These are phyloP conservation scores for Tagetes patula DNA, from an alignment of 129 eudicot genomes.

Conservation along the genomic window DNA sequence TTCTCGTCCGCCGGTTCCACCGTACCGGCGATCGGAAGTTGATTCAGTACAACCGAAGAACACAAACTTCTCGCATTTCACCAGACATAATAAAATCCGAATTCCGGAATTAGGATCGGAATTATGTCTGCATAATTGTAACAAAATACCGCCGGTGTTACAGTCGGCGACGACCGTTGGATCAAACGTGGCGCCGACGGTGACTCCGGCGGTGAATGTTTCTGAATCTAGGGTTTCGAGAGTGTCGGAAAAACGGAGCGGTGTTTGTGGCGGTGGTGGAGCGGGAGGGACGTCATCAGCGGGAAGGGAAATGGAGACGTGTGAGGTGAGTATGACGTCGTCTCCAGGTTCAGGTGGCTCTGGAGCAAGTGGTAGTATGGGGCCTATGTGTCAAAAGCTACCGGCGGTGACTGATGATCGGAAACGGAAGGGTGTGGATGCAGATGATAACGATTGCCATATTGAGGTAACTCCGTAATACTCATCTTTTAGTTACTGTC, in stretches of 20 bases:
- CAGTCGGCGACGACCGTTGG: slow-evolving; percentile 36
- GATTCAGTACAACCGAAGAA: too few species aligned
- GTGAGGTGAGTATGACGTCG: slow-evolving; percentile 31
- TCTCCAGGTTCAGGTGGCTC: slow-evolving; percentile 32
- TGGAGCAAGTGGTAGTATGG: slow-evolving; percentile 29
- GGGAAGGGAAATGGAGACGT: slow-evolving; percentile 12
- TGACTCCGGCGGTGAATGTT: background rate
- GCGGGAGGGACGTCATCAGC: slow-evolving; percentile 2
- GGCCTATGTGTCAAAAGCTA: slow-evolving; percentile 27
- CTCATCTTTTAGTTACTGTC: too few species aligned
- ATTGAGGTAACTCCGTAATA: slow-evolving; percentile 42
- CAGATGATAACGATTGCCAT: slow-evolving; percentile 39
- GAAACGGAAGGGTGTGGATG: slow-evolving; percentile 24
- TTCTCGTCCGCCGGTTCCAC: slow-evolving; percentile 20
- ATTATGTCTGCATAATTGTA: background rate
- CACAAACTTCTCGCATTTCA: too few species aligned
- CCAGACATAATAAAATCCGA: too few species aligned
- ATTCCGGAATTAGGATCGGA: too few species aligned
- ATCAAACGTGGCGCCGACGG: slow-evolving; percentile 41
- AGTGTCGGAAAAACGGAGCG: slow-evolving; percentile 20
- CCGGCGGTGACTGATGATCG: slow-evolving; percentile 27
- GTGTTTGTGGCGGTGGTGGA: slow-evolving; percentile 3
- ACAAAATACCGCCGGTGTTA: slow-evolving; percentile 4
- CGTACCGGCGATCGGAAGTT: too few species aligned
- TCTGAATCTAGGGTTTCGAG: slow-evolving; percentile 36